A percentile compares a stretch with the other conserved stretches of the same genome.
Evolutionary conservation across 805 yeast genomes (phyloP).

Genomic region (Candida golubevii): DNA sequence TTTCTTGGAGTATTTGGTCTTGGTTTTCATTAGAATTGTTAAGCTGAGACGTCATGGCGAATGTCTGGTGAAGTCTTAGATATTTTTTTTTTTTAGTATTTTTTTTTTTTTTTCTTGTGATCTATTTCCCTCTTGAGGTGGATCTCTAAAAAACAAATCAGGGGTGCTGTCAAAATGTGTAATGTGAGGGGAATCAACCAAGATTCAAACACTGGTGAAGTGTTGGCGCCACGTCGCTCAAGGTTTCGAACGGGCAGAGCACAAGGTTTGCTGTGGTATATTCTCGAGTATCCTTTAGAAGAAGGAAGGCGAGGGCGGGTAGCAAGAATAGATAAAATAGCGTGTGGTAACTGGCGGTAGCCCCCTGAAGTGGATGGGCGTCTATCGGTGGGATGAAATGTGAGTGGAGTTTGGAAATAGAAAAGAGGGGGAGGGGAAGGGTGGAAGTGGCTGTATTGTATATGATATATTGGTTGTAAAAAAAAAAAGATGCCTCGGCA

Average conservation of each 20-base stretch:
- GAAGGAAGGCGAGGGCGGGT: background rate
- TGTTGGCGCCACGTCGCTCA: no score
- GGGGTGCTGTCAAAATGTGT: background rate
- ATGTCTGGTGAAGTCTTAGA: background rate
- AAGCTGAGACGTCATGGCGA: slow-evolving; percentile 27
- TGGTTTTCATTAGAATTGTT: slow-evolving; percentile 29
- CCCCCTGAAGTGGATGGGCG: no score
- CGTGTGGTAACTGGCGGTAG: slow-evolving; percentile 1
- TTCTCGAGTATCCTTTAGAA: background rate
- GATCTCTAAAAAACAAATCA: background rate
- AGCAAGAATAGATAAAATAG: background rate
- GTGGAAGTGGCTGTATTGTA: background rate
- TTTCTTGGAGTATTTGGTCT: slow-evolving; percentile 28
- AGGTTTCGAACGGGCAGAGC: slow-evolving; percentile 2
- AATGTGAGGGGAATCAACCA: background rate
- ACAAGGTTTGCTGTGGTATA: background rate
- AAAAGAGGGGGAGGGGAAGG: background rate
- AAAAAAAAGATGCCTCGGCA: background rate
- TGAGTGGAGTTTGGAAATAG: background rate
- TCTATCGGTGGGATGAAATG: no score
- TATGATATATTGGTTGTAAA: background rate
- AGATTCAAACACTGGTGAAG: no score
- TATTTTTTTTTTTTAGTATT: background rate
- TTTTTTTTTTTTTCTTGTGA: background rate
- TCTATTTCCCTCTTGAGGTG: background rate